Base-by-base conservation (phyloP, 192 early-diverging fungal species). In the Rhizophagus clarus region DNA sequence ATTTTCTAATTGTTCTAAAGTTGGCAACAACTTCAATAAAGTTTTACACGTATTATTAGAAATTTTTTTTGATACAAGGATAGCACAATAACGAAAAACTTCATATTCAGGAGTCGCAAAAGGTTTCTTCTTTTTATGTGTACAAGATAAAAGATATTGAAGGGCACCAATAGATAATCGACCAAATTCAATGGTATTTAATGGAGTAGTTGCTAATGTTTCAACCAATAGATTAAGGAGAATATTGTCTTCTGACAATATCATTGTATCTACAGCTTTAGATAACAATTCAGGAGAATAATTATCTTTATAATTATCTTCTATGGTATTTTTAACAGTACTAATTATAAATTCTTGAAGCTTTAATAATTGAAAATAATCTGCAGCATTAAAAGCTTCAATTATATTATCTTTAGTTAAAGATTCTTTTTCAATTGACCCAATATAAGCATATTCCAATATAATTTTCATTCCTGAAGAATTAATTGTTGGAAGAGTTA, bases 361-460 rank as follows among this genome's bases (percentile, higher is more conserved):
- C 0, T 45, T 32, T 1, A 69, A 10, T 24, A 71, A 11, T 32
- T 45, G 14, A 51, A 80, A 80, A 42, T 71, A 80, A n/a, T 80
- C 67, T 5, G 79, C 79, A 31, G 79, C 70, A 28, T 20, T 31
- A 49, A 47, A 80, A 6, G 51, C 14, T 49, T 74, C 45, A 20
- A 80, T 11, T 7, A 74, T 34, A 74, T 69, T 80, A 37, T 68
- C 79, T 17, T 20, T 37, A 12, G 79, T 80, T 34, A 80, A 72
- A 28, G 51, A 22, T 20, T 74, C 79, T 26, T 40, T 24, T 24
- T 24, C 20, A 74, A 80, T 32, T 14, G 7, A 20, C 3, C 70
- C 79, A 14, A 20, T 72, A 29, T 60, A 60, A 71, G 76, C 32
- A 72, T 75, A 71, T n/a, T 80, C 79, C 4, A 80, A n/a, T 14